phyloP scores from a whole-genome alignment of 2,329 filamentous ascomycete genomes.

The Fusarium virguliforme region DNA sequence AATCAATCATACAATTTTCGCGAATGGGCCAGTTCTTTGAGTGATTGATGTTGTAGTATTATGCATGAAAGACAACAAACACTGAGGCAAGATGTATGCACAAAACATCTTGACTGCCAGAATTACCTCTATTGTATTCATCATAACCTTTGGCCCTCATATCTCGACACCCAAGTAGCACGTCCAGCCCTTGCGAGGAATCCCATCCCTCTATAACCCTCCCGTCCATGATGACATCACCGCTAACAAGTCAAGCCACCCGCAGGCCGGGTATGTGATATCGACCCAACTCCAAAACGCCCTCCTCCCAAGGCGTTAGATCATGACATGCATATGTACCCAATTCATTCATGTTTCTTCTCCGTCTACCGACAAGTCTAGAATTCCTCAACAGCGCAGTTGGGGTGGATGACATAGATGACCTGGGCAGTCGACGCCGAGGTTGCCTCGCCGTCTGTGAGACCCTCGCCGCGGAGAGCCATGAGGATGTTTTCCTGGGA shows the following conservation, averaged over 20 bases:
- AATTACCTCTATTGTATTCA: conserved; percentile 5
- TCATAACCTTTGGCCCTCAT: not conserved
- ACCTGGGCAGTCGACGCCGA: conserved; percentile 61
- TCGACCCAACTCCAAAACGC: conserved; percentile 45
- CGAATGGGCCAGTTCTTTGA: not conserved
- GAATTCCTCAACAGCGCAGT: conserved; percentile 84
- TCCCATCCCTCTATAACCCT: conserved; percentile 9
- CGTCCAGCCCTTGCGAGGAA: conserved; percentile 21
- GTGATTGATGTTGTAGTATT: not conserved
- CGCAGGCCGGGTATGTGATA: conserved; percentile 23
- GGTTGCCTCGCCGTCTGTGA: conserved; percentile 64
- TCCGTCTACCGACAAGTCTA: conserved; percentile 48
- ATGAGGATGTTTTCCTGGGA: conserved; percentile 88
- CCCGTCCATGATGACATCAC: conserved; percentile 30
- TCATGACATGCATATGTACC: conserved; percentile 31
- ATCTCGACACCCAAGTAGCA: conserved; percentile 27
- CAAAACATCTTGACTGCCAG: not conserved
- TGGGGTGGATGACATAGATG: conserved; percentile 93
- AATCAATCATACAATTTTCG: conserved; percentile 45
- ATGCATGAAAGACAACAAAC: not conserved
- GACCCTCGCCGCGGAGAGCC: conserved; percentile 78
- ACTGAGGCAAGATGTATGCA: not conserved
- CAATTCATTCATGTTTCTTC: not conserved
- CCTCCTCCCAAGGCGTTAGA: conserved; percentile 37
- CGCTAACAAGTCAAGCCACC: conserved; percentile 32